phyloP scores from a whole-genome alignment of 768 basidiomycete species.

The Trametes maxima region DNA sequence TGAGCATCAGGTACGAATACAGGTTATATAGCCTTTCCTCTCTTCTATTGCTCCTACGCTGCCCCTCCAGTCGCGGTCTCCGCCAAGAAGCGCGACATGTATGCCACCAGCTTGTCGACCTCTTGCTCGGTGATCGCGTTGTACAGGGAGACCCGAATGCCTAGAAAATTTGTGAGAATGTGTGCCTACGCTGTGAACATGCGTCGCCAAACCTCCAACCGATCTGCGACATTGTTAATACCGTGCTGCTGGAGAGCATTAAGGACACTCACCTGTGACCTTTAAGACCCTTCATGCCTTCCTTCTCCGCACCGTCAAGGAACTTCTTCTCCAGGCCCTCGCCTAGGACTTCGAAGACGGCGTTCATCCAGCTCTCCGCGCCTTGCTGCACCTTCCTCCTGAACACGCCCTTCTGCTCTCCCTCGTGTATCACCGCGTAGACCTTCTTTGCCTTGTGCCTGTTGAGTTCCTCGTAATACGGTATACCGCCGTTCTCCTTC shows the following conservation, averaged over 20 bases:
- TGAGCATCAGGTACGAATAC: conserved; percentile 7
- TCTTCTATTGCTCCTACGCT: background rate
- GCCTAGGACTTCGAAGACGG: conserved; percentile 78
- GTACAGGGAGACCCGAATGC: conserved; percentile 58
- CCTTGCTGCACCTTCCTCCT: conserved; percentile 70
- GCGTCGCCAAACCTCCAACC: conserved; percentile 40
- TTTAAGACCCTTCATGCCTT: conserved; percentile 83
- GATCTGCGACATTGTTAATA: conserved; percentile 31
- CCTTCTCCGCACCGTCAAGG: conserved; percentile 75
- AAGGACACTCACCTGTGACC: conserved; percentile 78
- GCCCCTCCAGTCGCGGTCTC: background rate
- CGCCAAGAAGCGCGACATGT: conserved; percentile 33
- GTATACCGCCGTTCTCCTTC: conserved; percentile 63
- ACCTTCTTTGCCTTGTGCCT: conserved; percentile 73
- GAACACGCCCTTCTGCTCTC: conserved; percentile 71
- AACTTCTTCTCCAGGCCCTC: conserved; percentile 77
- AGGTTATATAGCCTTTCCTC: conserved; percentile 1
- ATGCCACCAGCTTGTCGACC: conserved; percentile 39
- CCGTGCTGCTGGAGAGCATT: background rate
- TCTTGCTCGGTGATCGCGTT: conserved; percentile 58
- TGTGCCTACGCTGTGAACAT: background rate
- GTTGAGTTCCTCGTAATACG: conserved; percentile 67
- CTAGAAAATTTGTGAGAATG: conserved; percentile 31
- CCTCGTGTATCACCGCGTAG: conserved; percentile 72
- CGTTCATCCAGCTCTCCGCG: conserved; percentile 94